Percentiles rank a stretch among this genome's conserved stretches.
Evolutionary conservation across 1,284 basidiomycete species (phyloP).

Genomic region (Puccinia coronata): DNA sequence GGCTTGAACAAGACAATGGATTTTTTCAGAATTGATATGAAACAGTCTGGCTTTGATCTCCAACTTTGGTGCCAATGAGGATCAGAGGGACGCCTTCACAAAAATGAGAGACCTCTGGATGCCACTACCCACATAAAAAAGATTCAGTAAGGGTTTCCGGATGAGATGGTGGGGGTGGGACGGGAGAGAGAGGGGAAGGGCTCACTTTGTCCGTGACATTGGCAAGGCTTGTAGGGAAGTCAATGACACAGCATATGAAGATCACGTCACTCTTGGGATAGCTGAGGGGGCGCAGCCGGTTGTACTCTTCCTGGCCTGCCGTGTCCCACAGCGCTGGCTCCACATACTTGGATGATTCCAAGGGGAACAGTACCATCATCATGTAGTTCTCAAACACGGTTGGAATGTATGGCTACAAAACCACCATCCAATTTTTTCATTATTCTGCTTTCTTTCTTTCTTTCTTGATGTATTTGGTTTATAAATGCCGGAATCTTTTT

Average conservation of each 20-base stretch:
- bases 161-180: background rate
- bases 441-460: constrained; percentile 14
- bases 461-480: background rate
- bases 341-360: constrained; percentile 68
- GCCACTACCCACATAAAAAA: constrained; percentile 73
- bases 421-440: background rate
- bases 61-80: constrained; percentile 88
- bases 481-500: too few species aligned
- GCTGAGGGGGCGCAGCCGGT: constrained; percentile 85
- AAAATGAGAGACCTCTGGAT: constrained; percentile 95
- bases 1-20: too few species aligned
- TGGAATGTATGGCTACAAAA: constrained; percentile 83
- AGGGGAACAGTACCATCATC: constrained; percentile 81
- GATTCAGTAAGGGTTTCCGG: background rate
- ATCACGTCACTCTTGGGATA: constrained; percentile 97
- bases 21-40: too few species aligned
- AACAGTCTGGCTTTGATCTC: too few species aligned
- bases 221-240: constrained; percentile 88
- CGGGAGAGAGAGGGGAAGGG: background rate
- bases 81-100: constrained; percentile 90
- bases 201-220: constrained; percentile 77
- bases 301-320: constrained; percentile 97
- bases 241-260: constrained; percentile 93
- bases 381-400: constrained; percentile 96
- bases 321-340: constrained; percentile 98